Conservation (phyloP, 345 rosid genomes). For the Rhodomyrtus tomentosa region DNA sequence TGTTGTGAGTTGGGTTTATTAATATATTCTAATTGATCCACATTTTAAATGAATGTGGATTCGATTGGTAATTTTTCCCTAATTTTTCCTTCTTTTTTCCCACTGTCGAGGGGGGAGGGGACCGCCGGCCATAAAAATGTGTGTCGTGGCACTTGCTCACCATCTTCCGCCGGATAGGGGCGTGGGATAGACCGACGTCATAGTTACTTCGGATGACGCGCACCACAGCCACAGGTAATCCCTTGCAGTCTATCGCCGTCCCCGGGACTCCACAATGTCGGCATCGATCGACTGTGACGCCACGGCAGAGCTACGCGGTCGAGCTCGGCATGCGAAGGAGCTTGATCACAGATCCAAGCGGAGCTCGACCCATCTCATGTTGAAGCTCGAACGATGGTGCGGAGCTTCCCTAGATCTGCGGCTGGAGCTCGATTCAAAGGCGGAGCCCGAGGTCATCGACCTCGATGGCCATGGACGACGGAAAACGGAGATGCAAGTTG, state of each 20-base stretch:
- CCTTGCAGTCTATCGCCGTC: not conserved
- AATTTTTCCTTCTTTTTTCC: not conserved
- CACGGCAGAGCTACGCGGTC: no score
- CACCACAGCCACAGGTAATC: not conserved
- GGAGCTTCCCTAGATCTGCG: no score
- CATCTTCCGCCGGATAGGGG: no score
- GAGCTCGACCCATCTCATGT: no score
- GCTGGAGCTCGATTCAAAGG: no score
- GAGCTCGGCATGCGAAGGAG: no score
- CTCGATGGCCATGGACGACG: not conserved
- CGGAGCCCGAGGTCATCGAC: not conserved
- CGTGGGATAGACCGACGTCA: not conserved
- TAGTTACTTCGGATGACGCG: not conserved
- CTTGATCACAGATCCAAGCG: no score
- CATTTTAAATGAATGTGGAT: not conserved
- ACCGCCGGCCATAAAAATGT: no score
- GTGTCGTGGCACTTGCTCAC: no score
- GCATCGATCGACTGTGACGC: no score
- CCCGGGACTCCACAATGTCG: no score
- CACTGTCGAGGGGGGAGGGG: not conserved
- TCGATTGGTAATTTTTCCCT: rapidly evolving
- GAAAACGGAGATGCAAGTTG: not conserved
- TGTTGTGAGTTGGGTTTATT: not conserved
- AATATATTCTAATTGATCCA: not conserved
- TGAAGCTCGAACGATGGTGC: no score